Evolutionary conservation across 2,329 filamentous ascomycete species (phyloP).

Genomic region (Rugonectria rugulosa): DNA sequence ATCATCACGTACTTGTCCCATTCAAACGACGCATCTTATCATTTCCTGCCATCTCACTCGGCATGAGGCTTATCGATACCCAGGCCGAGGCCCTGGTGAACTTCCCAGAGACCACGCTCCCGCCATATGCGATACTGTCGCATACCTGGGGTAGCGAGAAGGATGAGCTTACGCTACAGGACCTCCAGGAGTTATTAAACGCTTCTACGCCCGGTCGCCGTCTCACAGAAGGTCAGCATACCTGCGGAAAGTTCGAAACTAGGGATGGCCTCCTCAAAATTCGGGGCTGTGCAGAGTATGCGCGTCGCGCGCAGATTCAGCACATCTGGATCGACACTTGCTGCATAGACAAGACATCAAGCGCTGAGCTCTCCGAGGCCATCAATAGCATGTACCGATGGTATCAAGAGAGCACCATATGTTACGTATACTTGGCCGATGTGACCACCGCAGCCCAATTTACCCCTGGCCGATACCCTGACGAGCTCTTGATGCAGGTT

Average conservation of each 20-base stretch:
- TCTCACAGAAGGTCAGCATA: too few species aligned
- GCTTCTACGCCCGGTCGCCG: too few species aligned
- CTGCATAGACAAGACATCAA: slow-evolving; percentile 28
- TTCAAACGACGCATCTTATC: too few species aligned
- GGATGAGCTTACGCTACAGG: slow-evolving; percentile 7
- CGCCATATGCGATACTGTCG: slow-evolving; percentile 12
- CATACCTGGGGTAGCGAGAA: slow-evolving; percentile 14
- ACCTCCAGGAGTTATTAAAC: neutral
- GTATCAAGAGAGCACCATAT: slow-evolving; percentile 19
- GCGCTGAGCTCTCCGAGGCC: slow-evolving; percentile 25
- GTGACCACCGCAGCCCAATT: neutral
- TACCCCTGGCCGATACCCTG: neutral
- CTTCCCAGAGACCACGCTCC: neutral
- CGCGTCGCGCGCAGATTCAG: neutral
- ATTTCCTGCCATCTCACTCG: too few species aligned
- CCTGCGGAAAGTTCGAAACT: too few species aligned
- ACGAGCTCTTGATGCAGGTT: neutral
- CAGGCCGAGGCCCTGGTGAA: neutral
- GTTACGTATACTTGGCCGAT: slow-evolving; percentile 24
- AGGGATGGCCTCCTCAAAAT: neutral
- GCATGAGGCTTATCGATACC: neutral
- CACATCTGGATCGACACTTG: slow-evolving; percentile 24
- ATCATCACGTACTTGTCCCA: too few species aligned
- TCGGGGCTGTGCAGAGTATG: neutral
- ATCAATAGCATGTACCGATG: slow-evolving; percentile 29